Base-by-base conservation (phyloP, 345 rosid genomes). In the Psidium friedrichsthalianum region DNA sequence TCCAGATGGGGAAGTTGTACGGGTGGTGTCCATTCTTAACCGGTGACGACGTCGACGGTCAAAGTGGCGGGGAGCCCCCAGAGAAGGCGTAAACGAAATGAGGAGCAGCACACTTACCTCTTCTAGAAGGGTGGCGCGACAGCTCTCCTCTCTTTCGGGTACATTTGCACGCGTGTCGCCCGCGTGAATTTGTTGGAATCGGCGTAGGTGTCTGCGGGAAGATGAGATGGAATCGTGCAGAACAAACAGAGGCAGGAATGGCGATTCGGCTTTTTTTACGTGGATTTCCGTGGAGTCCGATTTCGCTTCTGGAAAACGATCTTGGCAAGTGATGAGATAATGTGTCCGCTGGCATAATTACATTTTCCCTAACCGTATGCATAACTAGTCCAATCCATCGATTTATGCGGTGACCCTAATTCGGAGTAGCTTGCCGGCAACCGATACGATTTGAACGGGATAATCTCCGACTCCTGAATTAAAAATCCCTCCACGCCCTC, bases 401-500 rank as follows among this genome's bases (percentile, higher is more conserved):
- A 64, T 32, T 3, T 15, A 16, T 64, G 42, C 6, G 22, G 5
- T 0, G 1, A 3, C 7, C 44, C 5, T 32, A 6, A 64, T 32
- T 16, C 24, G 16, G 1, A 69, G 5, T 1, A 18, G 13, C 18
- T 69, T 4, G 47, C 6, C 6, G 0, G 8, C 25, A 36, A 18
- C 5, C 2, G 13, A 69, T 36, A 0, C 3, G 13, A 69, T 55
- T 55, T 55, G 57, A 55, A 21, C 5, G 25, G 57, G 11, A 10
- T 7, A 3, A 21, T 3, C 10, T 55, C 9, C 1, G 10, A 7
- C 24, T 20, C 56, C 0, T 32, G 13, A 64, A 32, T 64, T 32
- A 1, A 1, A 32, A 64, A 64, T 0, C 47, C 3, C 13, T 18
- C 1, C 0, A 8, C 11, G 3, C 6, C 6, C 40, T 10, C 11